Conservation (phyloP, 192 early-diverging fungal species). For the Coemansia sp. region DNA sequence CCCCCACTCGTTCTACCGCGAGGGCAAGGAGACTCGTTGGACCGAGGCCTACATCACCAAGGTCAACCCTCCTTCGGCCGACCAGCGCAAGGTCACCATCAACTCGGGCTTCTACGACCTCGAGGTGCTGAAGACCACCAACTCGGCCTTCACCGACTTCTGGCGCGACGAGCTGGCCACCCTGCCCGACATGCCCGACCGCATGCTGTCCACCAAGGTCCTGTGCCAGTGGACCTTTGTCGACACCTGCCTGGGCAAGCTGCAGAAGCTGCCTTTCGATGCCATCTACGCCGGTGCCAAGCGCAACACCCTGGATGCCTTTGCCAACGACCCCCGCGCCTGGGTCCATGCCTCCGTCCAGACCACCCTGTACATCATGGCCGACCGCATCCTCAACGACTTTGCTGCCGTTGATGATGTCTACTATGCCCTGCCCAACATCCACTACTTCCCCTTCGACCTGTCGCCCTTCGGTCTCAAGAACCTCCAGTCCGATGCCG, state of each 20-base stretch:
- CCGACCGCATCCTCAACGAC: constrained; percentile 56
- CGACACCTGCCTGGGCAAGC: constrained; percentile 1
- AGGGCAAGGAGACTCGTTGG: constrained; percentile 66
- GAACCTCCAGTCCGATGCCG: constrained; percentile 62
- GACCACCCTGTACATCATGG: constrained; percentile 78
- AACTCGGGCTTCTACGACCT: constrained; percentile 70
- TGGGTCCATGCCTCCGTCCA: constrained; percentile 72
- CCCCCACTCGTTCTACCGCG: constrained; percentile 67
- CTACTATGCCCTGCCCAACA: constrained; percentile 73
- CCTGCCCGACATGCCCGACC: constrained; percentile 67
- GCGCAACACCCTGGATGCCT: constrained; percentile 67
- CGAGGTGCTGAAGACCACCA: constrained; percentile 80
- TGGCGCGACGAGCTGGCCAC: constrained; percentile 72
- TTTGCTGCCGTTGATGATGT: constrained; percentile 58
- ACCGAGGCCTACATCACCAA: too few species aligned
- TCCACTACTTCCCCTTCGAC: constrained; percentile 72
- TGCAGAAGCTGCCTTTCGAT: constrained; percentile 51
- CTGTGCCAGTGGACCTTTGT: constrained; percentile 64
- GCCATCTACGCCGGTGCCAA: constrained; percentile 56
- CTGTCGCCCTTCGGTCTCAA: constrained; percentile 67
- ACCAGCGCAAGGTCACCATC: constrained; percentile 15
- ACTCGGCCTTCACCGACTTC: constrained; percentile 73
- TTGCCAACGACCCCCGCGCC: constrained; percentile 65
- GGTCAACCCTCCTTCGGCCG: constrained; percentile 18
- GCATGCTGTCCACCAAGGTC: constrained; percentile 72